Conservation (phyloP, 2,329 filamentous ascomycete genomes). For the Moelleriella libera region DNA sequence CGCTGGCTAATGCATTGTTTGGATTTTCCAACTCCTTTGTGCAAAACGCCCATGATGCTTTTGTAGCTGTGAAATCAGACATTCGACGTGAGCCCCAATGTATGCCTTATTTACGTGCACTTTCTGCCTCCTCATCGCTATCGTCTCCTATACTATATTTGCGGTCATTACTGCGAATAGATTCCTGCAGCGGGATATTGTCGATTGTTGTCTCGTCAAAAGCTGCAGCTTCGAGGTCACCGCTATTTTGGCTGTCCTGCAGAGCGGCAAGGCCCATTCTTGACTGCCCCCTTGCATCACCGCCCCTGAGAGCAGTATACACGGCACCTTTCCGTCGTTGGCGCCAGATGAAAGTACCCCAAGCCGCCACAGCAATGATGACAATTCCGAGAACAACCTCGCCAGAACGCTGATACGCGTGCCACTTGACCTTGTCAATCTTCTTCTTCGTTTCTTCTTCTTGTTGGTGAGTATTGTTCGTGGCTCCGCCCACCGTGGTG, state of each 20-base stretch:
- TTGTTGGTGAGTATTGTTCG: conserved; percentile 40
- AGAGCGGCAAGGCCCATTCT: conserved; percentile 30
- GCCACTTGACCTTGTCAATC: conserved; percentile 75
- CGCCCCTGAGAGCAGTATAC: conserved; percentile 35
- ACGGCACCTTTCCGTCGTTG: conserved; percentile 40
- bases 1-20: too few relatives aligned
- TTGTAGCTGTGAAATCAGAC: too few relatives aligned
- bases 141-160: conserved; percentile 44
- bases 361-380: conserved; percentile 53
- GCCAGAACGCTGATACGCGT: conserved; percentile 76
- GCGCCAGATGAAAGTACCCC: conserved; percentile 61
- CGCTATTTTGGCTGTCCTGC: conserved; percentile 27
- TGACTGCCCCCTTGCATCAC: conserved; percentile 18
- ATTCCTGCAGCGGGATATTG: conserved; percentile 39
- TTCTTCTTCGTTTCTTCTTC: conserved; percentile 43
- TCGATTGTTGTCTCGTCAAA: conserved; percentile 55
- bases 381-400: conserved; percentile 77
- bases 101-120: conserved; percentile 1
- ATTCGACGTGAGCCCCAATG: too few relatives aligned
- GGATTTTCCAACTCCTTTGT: neutral
- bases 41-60: neutral
- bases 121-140: conserved; percentile 32
- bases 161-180: conserved; percentile 23
- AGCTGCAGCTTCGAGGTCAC: conserved; percentile 48
- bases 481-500: conserved; percentile 62